Evolutionary conservation across 345 rosid species (phyloP), one percentile per base, ranked within the genome.

Genomic region (Fremontodendron californicum): DNA sequence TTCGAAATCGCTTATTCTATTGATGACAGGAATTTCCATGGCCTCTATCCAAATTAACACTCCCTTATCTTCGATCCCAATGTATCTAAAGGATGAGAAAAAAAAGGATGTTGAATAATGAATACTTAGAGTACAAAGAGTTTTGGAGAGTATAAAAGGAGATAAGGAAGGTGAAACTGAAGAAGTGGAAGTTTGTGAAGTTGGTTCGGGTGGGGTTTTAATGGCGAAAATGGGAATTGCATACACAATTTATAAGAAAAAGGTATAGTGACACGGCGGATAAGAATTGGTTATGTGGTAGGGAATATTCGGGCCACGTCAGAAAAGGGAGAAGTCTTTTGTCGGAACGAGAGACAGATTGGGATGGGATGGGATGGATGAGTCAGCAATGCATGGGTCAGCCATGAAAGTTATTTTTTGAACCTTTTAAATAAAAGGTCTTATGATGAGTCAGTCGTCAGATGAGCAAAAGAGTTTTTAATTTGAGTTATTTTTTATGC

Each of bases 11-110:
- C 81, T 80, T 66, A 94, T 84, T 69, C 92, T 82, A 67, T 88
- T 83, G 43, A 90, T 81, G 8, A 92, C 88, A 2, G 94, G 89
- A 18, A 92, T 85, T 71, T 92, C 94, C 97, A 94, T 92, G 25
- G 58, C 54, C 19, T 9, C 18, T 29, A 2, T 3, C 21, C 7
- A 31, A 76, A 51, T 19, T 15, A 15, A 63, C 23, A 5, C 15
- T 8, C 6, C 40, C 46, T 52, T 52, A 11, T 2, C 16, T 42
- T 10, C 25, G 5, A 67, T 21, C 9, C 18, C 2, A 25, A 48
- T 7, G 21, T 27, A 6, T 0, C 35, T 19, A n/a, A 74, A 55
- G 0, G 68, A 11, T 51, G 69, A 42, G 18, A 54, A 31, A 27
- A 64, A 12, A 19, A 18, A 52, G 23, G 21, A 18, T 0, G 16